These are phyloP conservation scores for Wallacemonas sp. DNA, from an alignment of 208 protist genomes.

Conservation along the genomic window DNA sequence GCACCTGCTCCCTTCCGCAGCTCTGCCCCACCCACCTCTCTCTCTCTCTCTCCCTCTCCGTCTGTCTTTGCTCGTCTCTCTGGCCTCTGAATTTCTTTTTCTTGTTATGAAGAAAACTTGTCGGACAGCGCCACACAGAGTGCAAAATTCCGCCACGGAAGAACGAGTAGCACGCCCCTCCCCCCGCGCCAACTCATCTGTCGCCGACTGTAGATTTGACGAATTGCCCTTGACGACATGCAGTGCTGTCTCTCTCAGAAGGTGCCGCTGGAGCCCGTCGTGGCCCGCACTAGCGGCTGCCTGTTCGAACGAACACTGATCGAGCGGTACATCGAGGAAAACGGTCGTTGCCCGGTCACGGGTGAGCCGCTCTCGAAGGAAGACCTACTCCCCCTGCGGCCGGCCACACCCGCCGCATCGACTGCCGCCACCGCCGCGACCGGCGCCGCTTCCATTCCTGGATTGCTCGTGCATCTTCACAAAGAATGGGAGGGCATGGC, in stretches of 20 bases:
- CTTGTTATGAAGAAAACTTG: too few relatives aligned
- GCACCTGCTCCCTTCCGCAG: neutral
- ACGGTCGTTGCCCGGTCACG: slow-evolving; percentile 95
- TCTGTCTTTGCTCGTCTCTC: neutral
- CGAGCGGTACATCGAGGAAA: slow-evolving; percentile 92
- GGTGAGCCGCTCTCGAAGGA: slow-evolving; percentile 74
- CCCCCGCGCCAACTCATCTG: too few relatives aligned
- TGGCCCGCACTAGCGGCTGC: slow-evolving; percentile 91
- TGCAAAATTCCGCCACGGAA: too few relatives aligned
- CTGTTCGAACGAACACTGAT: slow-evolving; percentile 96
- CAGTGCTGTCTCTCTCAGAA: slow-evolving; percentile 82
- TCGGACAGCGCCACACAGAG: too few relatives aligned
- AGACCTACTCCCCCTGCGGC: slow-evolving; percentile 88
- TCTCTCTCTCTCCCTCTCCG: neutral
- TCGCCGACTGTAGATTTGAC: too few relatives aligned
- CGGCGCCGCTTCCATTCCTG: slow-evolving; percentile 83
- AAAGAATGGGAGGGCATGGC: slow-evolving; percentile 98
- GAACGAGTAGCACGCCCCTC: too few relatives aligned
- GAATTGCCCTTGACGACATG: slow-evolving; percentile 23
- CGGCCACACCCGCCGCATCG: slow-evolving; percentile 14
- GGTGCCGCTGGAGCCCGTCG: slow-evolving; percentile 93
- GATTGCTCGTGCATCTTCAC: slow-evolving; percentile 94
- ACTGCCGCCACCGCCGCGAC: slow-evolving; percentile 11
- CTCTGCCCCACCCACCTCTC: neutral
- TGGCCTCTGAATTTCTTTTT: slow-evolving; percentile 1